Evolutionary conservation across 2,329 filamentous ascomycete genomes (phyloP), one percentile per base, ranked within the genome.

Genomic region (Ceratocystiopsis brevicomis): DNA sequence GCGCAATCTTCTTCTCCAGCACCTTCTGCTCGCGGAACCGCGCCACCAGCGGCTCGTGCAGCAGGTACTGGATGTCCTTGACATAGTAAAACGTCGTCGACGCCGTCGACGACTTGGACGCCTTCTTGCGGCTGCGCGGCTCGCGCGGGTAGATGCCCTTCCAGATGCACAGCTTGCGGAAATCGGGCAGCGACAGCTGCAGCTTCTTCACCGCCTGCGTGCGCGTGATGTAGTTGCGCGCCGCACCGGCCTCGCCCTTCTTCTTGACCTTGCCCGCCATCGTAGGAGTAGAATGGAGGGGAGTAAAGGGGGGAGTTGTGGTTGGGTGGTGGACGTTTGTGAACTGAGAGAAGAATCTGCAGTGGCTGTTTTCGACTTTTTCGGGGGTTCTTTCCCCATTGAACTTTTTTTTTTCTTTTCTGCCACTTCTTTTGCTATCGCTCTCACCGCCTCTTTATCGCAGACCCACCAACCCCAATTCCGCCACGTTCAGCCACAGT

Each of bases 141-240:
- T 98, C 90, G 56, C 90, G 82, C 51, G 90, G 90, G 64, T 95
- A 98, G 61, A 98, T 96, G 55, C 87, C 90, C 69, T 96, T 96
- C 80, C 94, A 98, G 62, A 98, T 98, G 67, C 90, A 98, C 59
- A 98, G 73, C 66, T 93, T 81, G 65, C 90, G 80, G 66, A 98
- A 98, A 65, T 98, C 90, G 52, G 87, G 86, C 45, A 98, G 76
- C 56, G 83, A 94, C 63, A 98, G 82, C 65, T 98, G 90, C 49
- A 98, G 78, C 68, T 96, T 98, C 62, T 87, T 85, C 55, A 98
- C 85, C 39, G 90, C 90, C 67, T 95, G 86, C 37, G 88, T 95
- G 61, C 90, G 76, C 45, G 90, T 98, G 54, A 98, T 86, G 69
- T 88, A 98, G 73, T 98, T 98, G 67, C 90, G 94, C 66, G 87